Base-by-base conservation (phyloP, 2,329 filamentous ascomycete species). In the Pseudonectria foliicola region DNA sequence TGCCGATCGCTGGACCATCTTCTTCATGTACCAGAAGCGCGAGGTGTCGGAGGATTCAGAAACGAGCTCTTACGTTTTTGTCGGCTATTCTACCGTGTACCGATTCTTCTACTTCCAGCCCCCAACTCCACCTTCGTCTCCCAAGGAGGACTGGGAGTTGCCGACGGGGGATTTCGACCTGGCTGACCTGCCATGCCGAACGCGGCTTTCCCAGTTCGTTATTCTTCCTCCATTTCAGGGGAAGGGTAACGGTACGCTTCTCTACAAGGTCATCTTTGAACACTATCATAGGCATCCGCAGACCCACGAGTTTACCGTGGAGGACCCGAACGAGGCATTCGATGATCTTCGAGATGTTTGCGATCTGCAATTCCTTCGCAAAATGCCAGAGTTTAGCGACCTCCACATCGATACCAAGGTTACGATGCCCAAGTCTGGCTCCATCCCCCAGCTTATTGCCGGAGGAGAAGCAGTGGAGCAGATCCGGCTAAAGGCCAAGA, bases 151-250 rank as follows among this genome's bases (percentile, higher is more conserved):
- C 11, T 69, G 67, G 61, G 66, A 70, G 55, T 52, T 74, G 39
- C 59, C 65, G 33, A 39, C 56, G 45, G 52, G 64, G 26, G 58
- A 72, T 23, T 59, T 73, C 30, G 62, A 69, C 30, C 66, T 81
- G 44, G 59, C 74, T 4, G 65, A 80, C 31, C 71, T 89, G 3
- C 82, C 85, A 10, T 83, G 82, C 49, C 80, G 90, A 26, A 78
- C 86, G 40, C 76, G 93, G 29, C 85, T 98, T 45, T 94, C 90
- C 0, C 92, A 98, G 58, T 96, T 96, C 60, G 56, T 98, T 41
- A 81, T 98, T 43, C 70, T 98, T 10, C 89, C 89, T 3, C 83
- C 87, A 6, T 94, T 87, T 59, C 89, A 95, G 56, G 73, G 76
- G 42, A 76, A 79, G 42, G 88, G 88, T 12, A 80, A 90, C 32